Evolutionary conservation across 2,329 filamentous ascomycete species (phyloP).

Genomic region (Venturiaceae sp.): DNA sequence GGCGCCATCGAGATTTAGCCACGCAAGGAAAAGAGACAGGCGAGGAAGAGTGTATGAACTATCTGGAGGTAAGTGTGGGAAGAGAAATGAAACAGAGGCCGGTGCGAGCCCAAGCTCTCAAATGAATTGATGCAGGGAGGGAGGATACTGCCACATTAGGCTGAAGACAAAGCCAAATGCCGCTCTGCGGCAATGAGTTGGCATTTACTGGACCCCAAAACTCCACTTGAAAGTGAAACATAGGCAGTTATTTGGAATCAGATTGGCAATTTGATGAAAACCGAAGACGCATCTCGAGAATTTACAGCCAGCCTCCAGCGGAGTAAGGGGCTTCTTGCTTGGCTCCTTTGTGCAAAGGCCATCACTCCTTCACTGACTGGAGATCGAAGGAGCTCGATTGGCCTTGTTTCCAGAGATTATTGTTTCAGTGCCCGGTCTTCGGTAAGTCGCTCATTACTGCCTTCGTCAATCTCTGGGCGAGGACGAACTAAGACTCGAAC

Average conservation of each 20-base stretch:
- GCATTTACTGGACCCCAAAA: background rate
- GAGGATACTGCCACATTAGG: too few species aligned
- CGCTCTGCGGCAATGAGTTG: background rate
- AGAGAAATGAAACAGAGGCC: too few species aligned
- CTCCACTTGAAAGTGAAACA: background rate
- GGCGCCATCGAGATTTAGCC: too few species aligned
- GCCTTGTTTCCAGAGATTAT: background rate
- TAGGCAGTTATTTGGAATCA: background rate
- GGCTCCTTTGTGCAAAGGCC: background rate
- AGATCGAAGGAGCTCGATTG: background rate
- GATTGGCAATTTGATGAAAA: background rate
- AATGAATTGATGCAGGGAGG: too few species aligned
- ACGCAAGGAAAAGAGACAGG: too few species aligned
- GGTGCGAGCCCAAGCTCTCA: too few species aligned
- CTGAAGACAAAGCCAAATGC: too few species aligned
- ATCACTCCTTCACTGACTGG: background rate
- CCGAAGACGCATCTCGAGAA: background rate
- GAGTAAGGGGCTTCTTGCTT: background rate
- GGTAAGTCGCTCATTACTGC: background rate
- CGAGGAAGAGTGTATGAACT: too few species aligned
- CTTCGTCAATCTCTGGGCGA: background rate
- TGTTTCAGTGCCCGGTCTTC: slow-evolving; percentile 1
- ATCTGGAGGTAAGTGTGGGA: too few species aligned
- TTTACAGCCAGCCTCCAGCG: background rate
- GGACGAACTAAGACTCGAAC: background rate